Evolutionary conservation across 2,329 filamentous ascomycete species (phyloP).

Genomic region (Sordariomycetes sp.): DNA sequence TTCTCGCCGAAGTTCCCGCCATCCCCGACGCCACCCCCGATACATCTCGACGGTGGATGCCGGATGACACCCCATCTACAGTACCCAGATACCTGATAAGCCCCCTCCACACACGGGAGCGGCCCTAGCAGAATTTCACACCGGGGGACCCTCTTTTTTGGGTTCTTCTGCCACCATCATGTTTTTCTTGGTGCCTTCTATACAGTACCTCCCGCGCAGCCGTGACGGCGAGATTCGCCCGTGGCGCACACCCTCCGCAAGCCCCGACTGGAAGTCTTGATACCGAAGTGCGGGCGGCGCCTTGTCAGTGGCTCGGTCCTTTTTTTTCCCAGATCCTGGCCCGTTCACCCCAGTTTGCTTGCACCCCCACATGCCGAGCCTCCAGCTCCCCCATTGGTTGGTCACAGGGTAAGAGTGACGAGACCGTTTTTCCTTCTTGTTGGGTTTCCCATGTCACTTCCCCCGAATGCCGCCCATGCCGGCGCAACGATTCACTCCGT

Average conservation of each 20-base stretch:
- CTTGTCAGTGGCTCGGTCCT: background rate
- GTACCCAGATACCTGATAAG: too few species aligned
- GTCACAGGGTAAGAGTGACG: background rate
- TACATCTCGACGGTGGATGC: background rate
- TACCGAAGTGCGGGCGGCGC: background rate
- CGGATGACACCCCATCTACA: background rate
- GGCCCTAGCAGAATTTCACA: background rate
- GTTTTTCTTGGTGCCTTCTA: background rate
- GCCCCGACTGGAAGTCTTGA: too few species aligned
- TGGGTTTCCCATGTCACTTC: background rate
- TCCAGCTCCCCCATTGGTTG: background rate
- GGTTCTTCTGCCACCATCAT: background rate
- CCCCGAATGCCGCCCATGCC: background rate
- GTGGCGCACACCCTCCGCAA: too few species aligned
- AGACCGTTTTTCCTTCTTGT: background rate
- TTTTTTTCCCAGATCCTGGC: background rate
- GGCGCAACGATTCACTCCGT: background rate
- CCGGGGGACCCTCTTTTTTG: background rate
- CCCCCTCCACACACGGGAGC: background rate
- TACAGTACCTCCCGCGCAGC: background rate
- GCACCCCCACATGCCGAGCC: background rate
- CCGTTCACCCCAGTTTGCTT: background rate
- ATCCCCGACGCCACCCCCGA: background rate
- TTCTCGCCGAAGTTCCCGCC: background rate
- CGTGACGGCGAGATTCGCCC: background rate